Conservation (phyloP, 2,329 filamentous ascomycete genomes). For the Ceratocystis alfenasii region DNA sequence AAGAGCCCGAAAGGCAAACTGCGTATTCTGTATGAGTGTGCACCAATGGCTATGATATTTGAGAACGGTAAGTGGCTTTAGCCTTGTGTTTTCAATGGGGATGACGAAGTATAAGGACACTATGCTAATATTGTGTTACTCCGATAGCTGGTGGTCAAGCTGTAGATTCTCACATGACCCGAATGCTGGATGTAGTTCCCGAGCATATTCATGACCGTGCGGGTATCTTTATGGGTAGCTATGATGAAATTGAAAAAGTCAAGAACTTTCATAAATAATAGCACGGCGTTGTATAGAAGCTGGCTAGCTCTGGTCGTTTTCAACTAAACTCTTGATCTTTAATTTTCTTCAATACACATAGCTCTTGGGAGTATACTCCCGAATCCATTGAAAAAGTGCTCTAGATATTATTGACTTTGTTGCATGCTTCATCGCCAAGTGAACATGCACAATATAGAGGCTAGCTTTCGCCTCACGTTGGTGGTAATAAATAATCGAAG, state of each 20-base stretch:
- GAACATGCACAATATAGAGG: too few species aligned
- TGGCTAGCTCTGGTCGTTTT: too few species aligned
- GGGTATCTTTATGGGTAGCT: conserved; percentile 92
- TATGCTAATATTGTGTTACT: conserved; percentile 27
- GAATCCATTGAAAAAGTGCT: too few species aligned
- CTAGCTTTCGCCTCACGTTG: too few species aligned
- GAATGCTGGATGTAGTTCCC: conserved; percentile 80
- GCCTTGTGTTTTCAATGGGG: conserved; percentile 22
- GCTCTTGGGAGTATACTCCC: too few species aligned
- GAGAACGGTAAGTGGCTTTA: conserved; percentile 64
- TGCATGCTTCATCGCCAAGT: too few species aligned
- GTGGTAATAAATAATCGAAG: too few species aligned
- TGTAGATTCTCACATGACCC: conserved; percentile 77
- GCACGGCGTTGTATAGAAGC: too few species aligned
- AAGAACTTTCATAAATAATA: conserved; percentile 59
- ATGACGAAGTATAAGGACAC: neutral
- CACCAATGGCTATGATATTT: conserved; percentile 97
- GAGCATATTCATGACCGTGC: conserved; percentile 90
- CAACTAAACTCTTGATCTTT: too few species aligned
- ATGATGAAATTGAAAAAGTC: conserved; percentile 91
- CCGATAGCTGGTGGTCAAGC: conserved; percentile 73
- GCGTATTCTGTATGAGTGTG: conserved; percentile 93
- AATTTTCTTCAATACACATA: too few species aligned
- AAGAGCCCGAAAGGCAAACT: conserved; percentile 98
- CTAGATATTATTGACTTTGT: too few species aligned